Evolutionary conservation across 805 yeast genomes (phyloP), one percentile per base, ranked within the genome.

Genomic region (Starmerella scarabaei): DNA sequence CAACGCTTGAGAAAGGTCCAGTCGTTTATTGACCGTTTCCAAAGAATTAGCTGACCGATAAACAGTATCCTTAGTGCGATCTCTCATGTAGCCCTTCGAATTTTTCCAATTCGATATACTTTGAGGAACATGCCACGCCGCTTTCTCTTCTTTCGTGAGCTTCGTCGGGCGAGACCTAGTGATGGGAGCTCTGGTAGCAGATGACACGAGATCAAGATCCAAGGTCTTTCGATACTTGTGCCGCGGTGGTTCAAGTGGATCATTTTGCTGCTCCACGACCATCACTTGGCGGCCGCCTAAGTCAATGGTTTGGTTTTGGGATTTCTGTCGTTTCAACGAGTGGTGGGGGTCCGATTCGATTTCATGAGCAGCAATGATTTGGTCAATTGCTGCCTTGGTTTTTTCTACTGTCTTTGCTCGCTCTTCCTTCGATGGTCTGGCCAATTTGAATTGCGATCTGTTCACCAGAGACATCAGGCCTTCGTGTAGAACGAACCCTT

Each of bases 31-130:
- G 42, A 72, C 68, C 37, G 77, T 68, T 17, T 20, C 20, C 6
- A 32, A 16, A 7, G 35, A 32, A 26, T 32, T 32, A 8, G 35
- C 18, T 21, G 35, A 20, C n/a, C 35, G 24, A 14, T 12, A 4
- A 7, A 26, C 6, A 5, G 24, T 20, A 14, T 32, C 26, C n/a
- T 20, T 32, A 8, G 35, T 21, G n/a, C 35, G 59, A 1, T 80
- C 75, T 33, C 86, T 77, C 1, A 94, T 75, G 55, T 75, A 83
- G 1, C 97, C 96, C 50, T 81, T 80, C 15, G 86, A 82, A 58
- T 91, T 91, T 58, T 85, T 86, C 96, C 97, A 91, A 57, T 83
- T 84, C 1, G 97, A 88, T 0, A 88, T 72, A 1, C 93, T 83
- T 0, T 94, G 77, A 0, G 97, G 97, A 23, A 91, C 84, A 35